Evolutionary conservation across 2,329 filamentous ascomycete species (phyloP).

Genomic region (Botrytis sinoallii): DNA sequence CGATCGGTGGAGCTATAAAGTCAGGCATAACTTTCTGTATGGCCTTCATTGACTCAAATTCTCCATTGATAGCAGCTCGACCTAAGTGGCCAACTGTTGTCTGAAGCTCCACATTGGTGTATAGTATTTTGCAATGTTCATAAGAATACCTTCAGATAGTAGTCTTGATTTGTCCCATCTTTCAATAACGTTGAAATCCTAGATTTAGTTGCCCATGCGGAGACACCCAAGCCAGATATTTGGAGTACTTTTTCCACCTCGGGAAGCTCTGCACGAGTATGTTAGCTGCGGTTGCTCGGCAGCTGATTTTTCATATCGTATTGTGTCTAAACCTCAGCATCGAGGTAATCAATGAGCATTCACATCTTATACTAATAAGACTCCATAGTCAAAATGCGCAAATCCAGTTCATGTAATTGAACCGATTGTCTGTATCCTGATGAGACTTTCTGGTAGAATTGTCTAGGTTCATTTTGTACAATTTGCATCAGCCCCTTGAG

Average conservation of each 20-base stretch:
- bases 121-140: background rate
- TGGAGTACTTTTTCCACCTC: background rate
- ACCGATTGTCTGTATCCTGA: background rate
- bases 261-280: background rate
- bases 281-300: background rate
- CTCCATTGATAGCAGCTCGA: background rate
- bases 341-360: background rate
- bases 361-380: background rate
- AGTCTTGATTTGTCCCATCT: background rate
- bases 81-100: background rate
- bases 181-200: background rate
- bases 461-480: background rate
- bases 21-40: background rate
- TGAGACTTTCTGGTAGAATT: background rate
- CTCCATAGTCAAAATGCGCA: background rate
- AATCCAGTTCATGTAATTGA: background rate
- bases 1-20: background rate
- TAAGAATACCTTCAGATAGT: background rate
- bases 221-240: background rate
- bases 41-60: constrained; percentile 4
- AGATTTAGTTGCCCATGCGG: background rate
- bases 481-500: background rate
- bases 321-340: background rate
- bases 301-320: background rate
- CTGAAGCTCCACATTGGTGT: background rate